Percentiles rank a stretch among this genome's conserved stretches.
Evolutionary conservation across 1,139 yeast genomes (phyloP).

Genomic region (Lodderomyces theae): DNA sequence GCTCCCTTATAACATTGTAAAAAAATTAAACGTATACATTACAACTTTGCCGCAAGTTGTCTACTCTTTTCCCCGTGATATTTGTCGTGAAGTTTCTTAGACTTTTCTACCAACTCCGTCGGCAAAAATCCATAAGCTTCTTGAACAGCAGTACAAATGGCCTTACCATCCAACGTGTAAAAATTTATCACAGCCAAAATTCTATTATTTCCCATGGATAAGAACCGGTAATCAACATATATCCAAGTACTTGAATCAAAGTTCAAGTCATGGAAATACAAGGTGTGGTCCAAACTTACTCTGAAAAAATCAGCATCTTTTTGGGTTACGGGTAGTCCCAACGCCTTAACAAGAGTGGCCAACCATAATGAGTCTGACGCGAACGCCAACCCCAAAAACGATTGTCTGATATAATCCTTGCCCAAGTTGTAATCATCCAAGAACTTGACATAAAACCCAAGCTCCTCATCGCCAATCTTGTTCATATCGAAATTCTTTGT

Average conservation of each 20-base stretch:
- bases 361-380: slow-evolving; percentile 26
- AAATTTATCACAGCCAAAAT: slow-evolving; percentile 28
- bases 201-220: slow-evolving; percentile 34
- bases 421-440: slow-evolving; percentile 28
- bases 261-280: slow-evolving; percentile 36
- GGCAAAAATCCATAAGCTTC: slow-evolving; percentile 36
- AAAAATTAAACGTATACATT: too few species aligned
- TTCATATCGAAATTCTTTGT: slow-evolving; percentile 19
- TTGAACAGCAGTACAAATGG: slow-evolving; percentile 34
- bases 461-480: slow-evolving; percentile 27
- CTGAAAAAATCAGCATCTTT: slow-evolving; percentile 27
- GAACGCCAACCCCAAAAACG: slow-evolving; percentile 15
- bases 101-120: slow-evolving; percentile 22
- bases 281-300: slow-evolving; percentile 43
- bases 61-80: neutral
- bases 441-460: slow-evolving; percentile 35
- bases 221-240: slow-evolving; percentile 36
- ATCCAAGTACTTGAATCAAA: slow-evolving; percentile 41
- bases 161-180: slow-evolving; percentile 28
- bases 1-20: too few species aligned
- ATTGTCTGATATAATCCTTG: slow-evolving; percentile 21
- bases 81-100: slow-evolving; percentile 14
- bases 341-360: slow-evolving; percentile 20
- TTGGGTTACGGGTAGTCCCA: slow-evolving; percentile 27
- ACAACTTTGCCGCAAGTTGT: slow-evolving; percentile 13